Evolutionary conservation across 805 yeast genomes (phyloP).

Genomic region (Scheffersomyces ergatensis): DNA sequence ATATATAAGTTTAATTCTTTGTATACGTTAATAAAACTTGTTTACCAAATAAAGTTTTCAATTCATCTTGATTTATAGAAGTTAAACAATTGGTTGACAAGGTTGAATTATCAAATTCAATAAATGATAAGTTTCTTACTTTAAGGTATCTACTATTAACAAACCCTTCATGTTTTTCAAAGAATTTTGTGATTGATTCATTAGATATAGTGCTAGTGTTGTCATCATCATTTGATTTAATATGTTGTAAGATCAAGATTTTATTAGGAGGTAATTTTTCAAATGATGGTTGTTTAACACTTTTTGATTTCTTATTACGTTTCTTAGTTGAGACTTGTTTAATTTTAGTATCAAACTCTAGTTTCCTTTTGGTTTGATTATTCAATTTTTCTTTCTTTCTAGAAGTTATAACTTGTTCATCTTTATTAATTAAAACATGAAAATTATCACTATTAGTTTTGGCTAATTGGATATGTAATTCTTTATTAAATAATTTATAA

Average conservation of each 20-base stretch:
- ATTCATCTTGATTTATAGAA: constrained; percentile 5
- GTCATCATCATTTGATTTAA: constrained; percentile 28
- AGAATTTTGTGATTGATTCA: constrained; percentile 38
- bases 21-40: constrained; percentile 29
- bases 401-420: constrained; percentile 15
- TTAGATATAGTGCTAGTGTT: no score
- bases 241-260: constrained; percentile 61
- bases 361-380: constrained; percentile 13
- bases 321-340: constrained; percentile 6
- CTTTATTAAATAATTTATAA: constrained; percentile 43
- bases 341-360: constrained; percentile 7
- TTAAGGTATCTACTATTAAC: constrained; percentile 64
- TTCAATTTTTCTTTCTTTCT: constrained; percentile 16
- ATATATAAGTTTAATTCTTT: constrained; percentile 19
- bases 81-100: constrained; percentile 42
- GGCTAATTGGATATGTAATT: constrained; percentile 45
- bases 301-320: constrained; percentile 8
- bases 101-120: constrained; percentile 65
- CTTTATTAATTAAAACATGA: constrained; percentile 10
- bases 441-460: constrained; percentile 43
- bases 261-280: constrained; percentile 64
- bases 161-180: constrained; percentile 57
- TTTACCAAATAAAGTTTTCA: constrained; percentile 16
- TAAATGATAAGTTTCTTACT: constrained; percentile 70
- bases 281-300: constrained; percentile 13